Conservation (phyloP, 78 protist species). For the Tieghemostelium lacteum region DNA sequence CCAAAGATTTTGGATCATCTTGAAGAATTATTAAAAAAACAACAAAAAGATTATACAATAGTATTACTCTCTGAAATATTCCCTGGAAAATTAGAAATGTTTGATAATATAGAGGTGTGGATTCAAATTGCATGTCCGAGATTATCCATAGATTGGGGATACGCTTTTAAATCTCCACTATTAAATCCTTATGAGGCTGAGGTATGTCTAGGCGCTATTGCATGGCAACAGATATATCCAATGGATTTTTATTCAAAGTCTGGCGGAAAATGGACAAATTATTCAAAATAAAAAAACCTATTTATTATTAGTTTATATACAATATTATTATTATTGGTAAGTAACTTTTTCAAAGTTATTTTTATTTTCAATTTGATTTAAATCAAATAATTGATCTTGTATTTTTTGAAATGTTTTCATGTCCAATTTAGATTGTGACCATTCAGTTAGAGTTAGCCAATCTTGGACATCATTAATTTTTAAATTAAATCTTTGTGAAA, state of each 20-base stretch:
- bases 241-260: conserved; percentile 93
- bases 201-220: conserved; percentile 88
- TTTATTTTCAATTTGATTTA: no score
- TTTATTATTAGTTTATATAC: no score
- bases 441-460: no score
- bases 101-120: conserved; percentile 89
- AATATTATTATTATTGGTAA: no score
- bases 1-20: conserved; percentile 87
- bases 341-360: no score
- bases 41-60: conserved; percentile 20
- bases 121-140: conserved; percentile 98
- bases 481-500: no score
- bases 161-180: conserved; percentile 91
- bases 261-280: conserved; percentile 93
- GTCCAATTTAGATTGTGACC: no score
- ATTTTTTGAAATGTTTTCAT: no score
- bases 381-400: no score
- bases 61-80: conserved; percentile 89
- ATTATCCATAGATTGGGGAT: conserved; percentile 99
- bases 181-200: conserved; percentile 95
- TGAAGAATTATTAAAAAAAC: conserved; percentile 50
- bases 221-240: conserved; percentile 93
- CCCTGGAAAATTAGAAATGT: conserved; percentile 91
- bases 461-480: no score
- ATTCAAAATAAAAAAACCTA: conserved; percentile 68